Evolutionary conservation across 169 alveolate genomes (phyloP).

Genomic region (Plasmodium chabaudi): DNA sequence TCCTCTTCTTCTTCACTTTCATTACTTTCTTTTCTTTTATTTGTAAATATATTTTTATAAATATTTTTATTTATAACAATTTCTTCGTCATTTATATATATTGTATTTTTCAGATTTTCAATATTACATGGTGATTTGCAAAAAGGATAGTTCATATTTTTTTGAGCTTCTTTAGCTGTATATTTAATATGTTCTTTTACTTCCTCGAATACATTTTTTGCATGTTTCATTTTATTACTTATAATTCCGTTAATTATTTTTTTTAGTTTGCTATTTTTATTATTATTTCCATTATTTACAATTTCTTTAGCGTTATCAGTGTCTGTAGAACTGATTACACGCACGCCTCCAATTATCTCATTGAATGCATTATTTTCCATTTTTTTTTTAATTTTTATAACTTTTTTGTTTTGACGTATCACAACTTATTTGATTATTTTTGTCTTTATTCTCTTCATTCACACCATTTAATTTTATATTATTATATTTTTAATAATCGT

Average conservation of each 20-base stretch:
- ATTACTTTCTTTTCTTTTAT: constrained; percentile 5
- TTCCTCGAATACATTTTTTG: constrained; percentile 54
- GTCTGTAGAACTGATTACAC: too few relatives aligned
- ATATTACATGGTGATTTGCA: constrained; percentile 73
- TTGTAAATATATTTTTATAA: constrained; percentile 27
- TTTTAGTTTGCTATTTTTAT: constrained; percentile 12
- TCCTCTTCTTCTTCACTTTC: background rate
- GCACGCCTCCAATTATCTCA: too few relatives aligned
- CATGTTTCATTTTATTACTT: constrained; percentile 58
- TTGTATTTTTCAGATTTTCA: constrained; percentile 40
- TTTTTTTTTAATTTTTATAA: too few relatives aligned
- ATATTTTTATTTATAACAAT: constrained; percentile 38
- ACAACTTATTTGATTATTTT: too few relatives aligned
- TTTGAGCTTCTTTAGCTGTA: constrained; percentile 58
- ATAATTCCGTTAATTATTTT: constrained; percentile 40
- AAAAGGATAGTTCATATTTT: constrained; percentile 64
- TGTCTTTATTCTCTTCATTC: too few relatives aligned
- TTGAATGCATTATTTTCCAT: too few relatives aligned
- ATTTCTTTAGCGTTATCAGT: too few relatives aligned
- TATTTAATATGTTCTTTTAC: constrained; percentile 54
- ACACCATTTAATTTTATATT: too few relatives aligned
- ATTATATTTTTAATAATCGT: too few relatives aligned
- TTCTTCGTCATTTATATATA: constrained; percentile 59
- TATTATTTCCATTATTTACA: too few relatives aligned
- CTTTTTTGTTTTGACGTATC: too few relatives aligned